Base-by-base conservation (phyloP, 495 filamentous ascomycete genomes). In the Penicillium chermesinum region DNA sequence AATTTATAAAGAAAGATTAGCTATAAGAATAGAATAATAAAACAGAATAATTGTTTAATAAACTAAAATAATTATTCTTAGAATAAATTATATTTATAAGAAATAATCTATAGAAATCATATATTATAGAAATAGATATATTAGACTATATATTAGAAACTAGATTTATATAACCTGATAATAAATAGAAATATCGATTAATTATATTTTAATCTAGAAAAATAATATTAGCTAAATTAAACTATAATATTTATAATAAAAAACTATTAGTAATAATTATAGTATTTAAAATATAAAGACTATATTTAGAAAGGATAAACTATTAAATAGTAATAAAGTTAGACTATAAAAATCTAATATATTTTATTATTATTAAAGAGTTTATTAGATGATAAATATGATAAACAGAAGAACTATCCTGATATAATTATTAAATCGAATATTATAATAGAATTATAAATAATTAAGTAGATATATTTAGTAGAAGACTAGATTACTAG, bases 21-120 rank as follows among this genome's bases (percentile, higher is more conserved):
- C 3, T 30, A 37, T 33, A 44, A 18, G n/a, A 36, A 44, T 33
- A 44, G n/a, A 44, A 19, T 34, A 35, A 38, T 21, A 47, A 37
- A 15, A 15, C 15, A 47, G 17, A 37, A 14, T 38, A 38, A 47
- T 18, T 17, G 7, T 20, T 37, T 47, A 30, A 30, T 47, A 25
- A 39, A 27, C 6, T 39, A 2, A 34, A 16, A 32, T 6, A 21
- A 44, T 44, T 44, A 44, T 44, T 14, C 33, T 2, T 33, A 32
- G 19, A 39, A 18, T 9, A 39, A 19, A 17, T 5, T 18, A 17
- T 17, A 5, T 5, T 17, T 17, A 17, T 10, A 5, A 5, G 10
- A 30, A 30, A 5, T 5, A 5, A 30, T 30, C 10, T 30, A 30
- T 4, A 19, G 18, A 17, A 39, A 39, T 5, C 19, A 39, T 42